Base-by-base conservation (phyloP, 2,329 filamentous ascomycete species). In the Neoascochyta sp. region DNA sequence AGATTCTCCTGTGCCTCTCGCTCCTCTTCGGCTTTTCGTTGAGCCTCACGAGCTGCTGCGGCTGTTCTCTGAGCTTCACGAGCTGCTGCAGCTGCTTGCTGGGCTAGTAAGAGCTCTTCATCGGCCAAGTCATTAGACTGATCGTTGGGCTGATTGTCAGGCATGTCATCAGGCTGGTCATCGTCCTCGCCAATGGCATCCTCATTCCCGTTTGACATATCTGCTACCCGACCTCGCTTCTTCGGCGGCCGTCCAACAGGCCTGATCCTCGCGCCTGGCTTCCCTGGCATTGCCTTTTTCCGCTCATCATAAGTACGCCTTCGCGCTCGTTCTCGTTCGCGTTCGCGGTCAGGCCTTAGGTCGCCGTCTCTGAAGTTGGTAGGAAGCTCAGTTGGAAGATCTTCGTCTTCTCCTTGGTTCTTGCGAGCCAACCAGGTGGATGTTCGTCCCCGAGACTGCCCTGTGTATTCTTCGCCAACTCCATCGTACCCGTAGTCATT, bases 381-480 rank as follows among this genome's bases (percentile, higher is more conserved):
- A 2, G 68, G 67, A 0, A 71, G 51, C 35, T 68, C 63, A 4
- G 65, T 63, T 3, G 65, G 66, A 3, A 67, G 34, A 25, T 67
- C 66, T 15, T 65, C 63, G 4, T 33, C 30, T 16, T 65, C 63
- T 10, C 55, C 64, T 29, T 63, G 50, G 21, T 66, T 52, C 36
- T 64, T 65, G 3, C 62, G 57, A 11, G 64, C 63, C 7, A 70
- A 53, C 54, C 69, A 70, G 5, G 56, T 58, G 2, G 63, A 66
- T 10, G 50, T 39, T 18, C 62, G 48, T 16, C 45, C 44, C 14
- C 46, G 46, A 10, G 41, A 23, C 5, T 43, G 50, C 16, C 44
- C 42, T 14, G 40, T 36, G 3, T 39, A 35, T 16, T 37, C 41
- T 4, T 24, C 27, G 8, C 39, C 40, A 4, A 43, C 45, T 10